phyloP scores from a whole-genome alignment of 768 basidiomycete genomes.

The Pleurotus sapidus region DNA sequence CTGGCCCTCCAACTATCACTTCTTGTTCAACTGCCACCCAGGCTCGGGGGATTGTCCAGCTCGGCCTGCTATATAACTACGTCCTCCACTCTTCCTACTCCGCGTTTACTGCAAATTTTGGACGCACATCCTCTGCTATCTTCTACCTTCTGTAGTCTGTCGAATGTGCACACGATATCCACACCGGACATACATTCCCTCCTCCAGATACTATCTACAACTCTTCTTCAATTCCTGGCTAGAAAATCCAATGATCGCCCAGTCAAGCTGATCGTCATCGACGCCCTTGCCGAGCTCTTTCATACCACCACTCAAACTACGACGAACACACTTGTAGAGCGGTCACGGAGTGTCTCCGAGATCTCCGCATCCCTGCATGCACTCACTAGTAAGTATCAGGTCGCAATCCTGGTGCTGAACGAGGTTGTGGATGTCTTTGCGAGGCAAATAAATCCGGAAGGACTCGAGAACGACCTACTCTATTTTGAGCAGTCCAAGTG shows the following conservation, averaged over 20 bases:
- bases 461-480: slow-evolving; percentile 35
- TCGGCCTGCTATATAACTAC: slow-evolving; percentile 79
- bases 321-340: slow-evolving; percentile 61
- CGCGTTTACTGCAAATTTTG: slow-evolving; percentile 65
- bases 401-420: slow-evolving; percentile 85
- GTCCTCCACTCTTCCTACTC: slow-evolving; percentile 64
- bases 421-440: slow-evolving; percentile 84
- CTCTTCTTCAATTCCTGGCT: slow-evolving; percentile 51
- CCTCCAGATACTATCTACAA: slow-evolving; percentile 49
- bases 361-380: slow-evolving; percentile 70
- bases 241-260: slow-evolving; percentile 38
- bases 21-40: slow-evolving; percentile 65
- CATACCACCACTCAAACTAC: slow-evolving; percentile 60
- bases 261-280: slow-evolving; percentile 79
- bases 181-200: slow-evolving; percentile 54
- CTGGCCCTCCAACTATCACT: slow-evolving; percentile 83
- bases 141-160: slow-evolving; percentile 40
- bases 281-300: slow-evolving; percentile 86
- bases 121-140: slow-evolving; percentile 47
- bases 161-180: slow-evolving; percentile 60
- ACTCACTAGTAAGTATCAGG: slow-evolving; percentile 57
- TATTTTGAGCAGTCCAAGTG: slow-evolving; percentile 75
- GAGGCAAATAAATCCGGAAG: slow-evolving; percentile 20
- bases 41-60: slow-evolving; percentile 57
- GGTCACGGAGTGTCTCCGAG: slow-evolving; percentile 66